Percentiles rank a stretch among this genome's conserved stretches.
These are phyloP conservation scores for Penicillium manginii DNA, from an alignment of 495 filamentous ascomycete species.

Conservation along the genomic window DNA sequence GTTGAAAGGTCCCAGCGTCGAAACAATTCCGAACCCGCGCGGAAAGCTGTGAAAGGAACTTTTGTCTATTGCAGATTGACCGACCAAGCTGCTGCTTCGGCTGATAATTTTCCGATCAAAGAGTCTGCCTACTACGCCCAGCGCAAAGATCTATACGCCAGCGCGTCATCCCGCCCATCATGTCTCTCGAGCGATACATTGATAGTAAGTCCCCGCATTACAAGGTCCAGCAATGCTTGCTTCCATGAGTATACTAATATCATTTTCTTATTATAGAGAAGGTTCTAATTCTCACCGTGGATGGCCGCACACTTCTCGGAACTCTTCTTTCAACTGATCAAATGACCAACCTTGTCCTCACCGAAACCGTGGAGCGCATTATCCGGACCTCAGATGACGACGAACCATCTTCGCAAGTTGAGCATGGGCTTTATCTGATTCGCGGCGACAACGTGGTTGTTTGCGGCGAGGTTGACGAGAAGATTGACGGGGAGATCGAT, in stretches of 20 bases:
- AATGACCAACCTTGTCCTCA: constrained; percentile 88
- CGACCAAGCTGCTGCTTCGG: neutral
- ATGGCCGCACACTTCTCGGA: constrained; percentile 87
- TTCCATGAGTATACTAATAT: constrained; percentile 23
- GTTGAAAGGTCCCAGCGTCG: neutral
- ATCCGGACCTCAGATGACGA: constrained; percentile 82
- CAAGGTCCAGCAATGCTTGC: neutral
- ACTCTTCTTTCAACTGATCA: constrained; percentile 86
- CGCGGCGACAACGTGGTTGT: constrained; percentile 94
- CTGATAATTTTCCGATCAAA: neutral
- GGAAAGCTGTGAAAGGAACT: neutral
- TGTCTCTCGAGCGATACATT: constrained; percentile 70
- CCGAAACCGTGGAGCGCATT: constrained; percentile 83
- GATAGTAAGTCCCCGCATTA: constrained; percentile 56
- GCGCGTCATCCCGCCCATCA: constrained; percentile 31
- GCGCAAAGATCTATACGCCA: neutral
- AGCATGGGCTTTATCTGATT: constrained; percentile 87
- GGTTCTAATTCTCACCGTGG: constrained; percentile 87
- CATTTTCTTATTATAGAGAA: constrained; percentile 64
- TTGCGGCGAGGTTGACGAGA: constrained; percentile 86
- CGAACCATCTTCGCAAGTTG: constrained; percentile 78
- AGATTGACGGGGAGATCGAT: constrained; percentile 83
- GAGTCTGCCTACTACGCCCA: neutral
- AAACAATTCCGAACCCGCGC: neutral
- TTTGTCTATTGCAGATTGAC: neutral